Evolutionary conservation across 1,284 basidiomycete genomes (phyloP).

Genomic region (Ceratorhiza oryzae-sativae): DNA sequence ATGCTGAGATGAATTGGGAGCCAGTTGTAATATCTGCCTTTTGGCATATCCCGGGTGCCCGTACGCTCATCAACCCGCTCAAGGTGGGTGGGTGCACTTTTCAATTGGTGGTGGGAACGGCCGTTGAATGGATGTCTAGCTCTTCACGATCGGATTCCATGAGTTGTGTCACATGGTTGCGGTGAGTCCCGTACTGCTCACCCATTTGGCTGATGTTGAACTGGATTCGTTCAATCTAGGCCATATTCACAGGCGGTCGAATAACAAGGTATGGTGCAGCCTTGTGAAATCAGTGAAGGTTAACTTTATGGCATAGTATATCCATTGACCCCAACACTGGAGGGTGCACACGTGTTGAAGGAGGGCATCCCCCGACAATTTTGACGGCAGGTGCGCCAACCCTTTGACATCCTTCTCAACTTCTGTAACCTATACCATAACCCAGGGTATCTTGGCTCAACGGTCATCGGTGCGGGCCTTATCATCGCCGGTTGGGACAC

Average conservation of each 20-base stretch:
- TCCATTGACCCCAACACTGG: conserved; percentile 84
- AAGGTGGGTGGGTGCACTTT: conserved; percentile 53
- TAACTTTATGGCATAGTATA: conserved; percentile 62
- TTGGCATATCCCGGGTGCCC: conserved; percentile 44
- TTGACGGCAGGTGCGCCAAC: conserved; percentile 57
- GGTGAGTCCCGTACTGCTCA: conserved; percentile 54
- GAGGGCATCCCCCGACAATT: conserved; percentile 72
- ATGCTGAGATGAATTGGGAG: conserved; percentile 51
- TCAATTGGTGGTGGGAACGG: neutral
- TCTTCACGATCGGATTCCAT: conserved; percentile 84
- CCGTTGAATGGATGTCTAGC: conserved; percentile 44
- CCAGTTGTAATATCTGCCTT: conserved; percentile 64
- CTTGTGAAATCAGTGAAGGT: neutral
- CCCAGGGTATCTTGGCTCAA: conserved; percentile 76
- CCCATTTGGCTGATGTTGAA: neutral
- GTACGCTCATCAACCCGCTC: conserved; percentile 56
- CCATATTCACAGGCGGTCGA: conserved; percentile 72
- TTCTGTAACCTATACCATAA: conserved; percentile 13
- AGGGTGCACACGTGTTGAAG: conserved; percentile 62
- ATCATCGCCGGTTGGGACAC: conserved; percentile 80
- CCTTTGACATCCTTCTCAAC: neutral
- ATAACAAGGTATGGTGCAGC: conserved; percentile 41
- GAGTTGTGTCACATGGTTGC: conserved; percentile 81
- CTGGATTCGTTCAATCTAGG: conserved; percentile 53
- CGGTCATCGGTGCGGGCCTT: conserved; percentile 77